A percentile compares a stretch with the other conserved stretches of the same genome.
Conservation (phyloP, 1,284 basidiomycete genomes). For the Apiotrichum domesticum region DNA sequence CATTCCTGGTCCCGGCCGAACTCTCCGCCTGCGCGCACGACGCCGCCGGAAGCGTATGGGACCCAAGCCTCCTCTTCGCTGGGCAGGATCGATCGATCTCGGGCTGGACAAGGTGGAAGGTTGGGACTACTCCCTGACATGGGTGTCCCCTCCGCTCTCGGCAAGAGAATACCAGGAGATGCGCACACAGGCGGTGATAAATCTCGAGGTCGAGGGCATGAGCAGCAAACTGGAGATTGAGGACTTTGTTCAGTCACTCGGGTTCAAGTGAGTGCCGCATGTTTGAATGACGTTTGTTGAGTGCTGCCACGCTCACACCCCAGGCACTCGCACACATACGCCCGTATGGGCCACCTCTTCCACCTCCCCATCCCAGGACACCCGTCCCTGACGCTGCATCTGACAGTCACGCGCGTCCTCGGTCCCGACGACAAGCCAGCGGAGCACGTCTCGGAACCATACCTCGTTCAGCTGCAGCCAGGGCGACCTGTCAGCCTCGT, state of each 20-base stretch:
- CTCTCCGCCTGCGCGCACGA: conserved; percentile 17
- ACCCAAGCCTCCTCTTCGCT: neutral
- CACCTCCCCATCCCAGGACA: conserved; percentile 33
- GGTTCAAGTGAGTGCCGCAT: conserved; percentile 30
- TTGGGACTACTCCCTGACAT: conserved; percentile 24
- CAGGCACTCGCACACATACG: conserved; percentile 35
- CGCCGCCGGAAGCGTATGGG: conserved; percentile 1
- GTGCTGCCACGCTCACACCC: neutral
- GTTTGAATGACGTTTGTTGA: too few relatives aligned
- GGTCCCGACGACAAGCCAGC: conserved; percentile 5
- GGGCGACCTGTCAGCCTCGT: conserved; percentile 29
- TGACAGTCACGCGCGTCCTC: conserved; percentile 26
- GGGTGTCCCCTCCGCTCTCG: conserved; percentile 27
- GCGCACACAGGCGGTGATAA: conserved; percentile 29
- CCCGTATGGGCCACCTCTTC: conserved; percentile 29
- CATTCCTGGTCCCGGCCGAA: conserved; percentile 26
- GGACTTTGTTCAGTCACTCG: conserved; percentile 30
- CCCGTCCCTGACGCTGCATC: conserved; percentile 23
- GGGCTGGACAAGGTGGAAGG: conserved; percentile 1
- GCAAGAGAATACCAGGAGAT: conserved; percentile 36
- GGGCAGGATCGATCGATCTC: neutral
- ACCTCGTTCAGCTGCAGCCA: conserved; percentile 34
- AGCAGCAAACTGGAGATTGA: conserved; percentile 24
- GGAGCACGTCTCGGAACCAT: conserved; percentile 23
- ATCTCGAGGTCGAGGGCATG: conserved; percentile 27